phyloP scores from a whole-genome alignment of 2,329 filamentous ascomycete genomes.

The Alternaria arborescens region DNA sequence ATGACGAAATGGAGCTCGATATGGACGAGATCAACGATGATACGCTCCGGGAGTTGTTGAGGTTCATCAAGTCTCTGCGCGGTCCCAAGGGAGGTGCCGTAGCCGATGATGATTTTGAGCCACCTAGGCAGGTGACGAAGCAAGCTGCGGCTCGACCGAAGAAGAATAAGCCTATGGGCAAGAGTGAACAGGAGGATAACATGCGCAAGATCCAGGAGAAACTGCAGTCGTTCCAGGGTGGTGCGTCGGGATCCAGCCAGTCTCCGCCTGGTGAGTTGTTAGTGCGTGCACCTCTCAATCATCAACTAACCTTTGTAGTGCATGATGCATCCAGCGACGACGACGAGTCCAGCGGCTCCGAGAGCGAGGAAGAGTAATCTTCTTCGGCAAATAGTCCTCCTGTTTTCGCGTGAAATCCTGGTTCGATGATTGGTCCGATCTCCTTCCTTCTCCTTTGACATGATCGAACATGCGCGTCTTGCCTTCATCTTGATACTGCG shows the following conservation, averaged over 20 bases:
- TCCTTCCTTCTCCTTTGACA: constrained; percentile 13
- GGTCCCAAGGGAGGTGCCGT: constrained; percentile 47
- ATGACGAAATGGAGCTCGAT: constrained; percentile 71
- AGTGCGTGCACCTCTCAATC: constrained; percentile 16
- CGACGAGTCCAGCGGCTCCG: constrained; percentile 60
- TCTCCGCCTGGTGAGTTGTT: constrained; percentile 50
- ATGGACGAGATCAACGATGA: constrained; percentile 66
- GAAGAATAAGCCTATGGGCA: constrained; percentile 82
- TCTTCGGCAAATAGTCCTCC: constrained; percentile 2
- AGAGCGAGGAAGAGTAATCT: constrained; percentile 57
- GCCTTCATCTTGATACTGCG: constrained; percentile 8
- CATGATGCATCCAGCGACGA: constrained; percentile 61
- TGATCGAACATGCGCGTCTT: constrained; percentile 16
- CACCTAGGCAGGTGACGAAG: constrained; percentile 49
- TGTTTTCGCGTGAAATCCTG: constrained; percentile 20
- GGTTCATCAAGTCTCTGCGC: constrained; percentile 59
- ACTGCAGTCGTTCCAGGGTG: constrained; percentile 54
- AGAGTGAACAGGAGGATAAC: constrained; percentile 73
- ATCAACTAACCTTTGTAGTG: constrained; percentile 36
- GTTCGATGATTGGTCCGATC: constrained; percentile 14
- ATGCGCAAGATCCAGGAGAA: constrained; percentile 70
- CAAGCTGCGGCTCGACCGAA: constrained; percentile 63
- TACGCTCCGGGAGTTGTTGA: constrained; percentile 64
- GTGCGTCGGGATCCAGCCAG: constrained; percentile 57
- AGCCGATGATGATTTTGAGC: constrained; percentile 61